phyloP scores from a whole-genome alignment of 441 rosid species.

The Erysimum cheiri region DNA sequence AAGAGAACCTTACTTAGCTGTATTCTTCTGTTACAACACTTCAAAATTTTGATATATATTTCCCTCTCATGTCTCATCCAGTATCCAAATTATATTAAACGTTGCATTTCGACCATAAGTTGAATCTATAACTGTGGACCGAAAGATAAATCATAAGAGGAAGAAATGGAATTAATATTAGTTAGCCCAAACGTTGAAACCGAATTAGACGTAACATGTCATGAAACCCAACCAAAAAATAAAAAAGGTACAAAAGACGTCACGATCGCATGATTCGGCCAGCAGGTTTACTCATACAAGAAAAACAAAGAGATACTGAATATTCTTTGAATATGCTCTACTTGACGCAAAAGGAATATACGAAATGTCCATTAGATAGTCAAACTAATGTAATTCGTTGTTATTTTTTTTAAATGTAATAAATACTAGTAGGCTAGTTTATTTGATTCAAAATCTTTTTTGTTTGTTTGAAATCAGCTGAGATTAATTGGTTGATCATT shows the following conservation, averaged over 20 bases:
- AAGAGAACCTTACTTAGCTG: neutral
- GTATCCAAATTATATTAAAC: neutral
- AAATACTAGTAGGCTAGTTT: too few species aligned
- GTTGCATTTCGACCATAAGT: neutral
- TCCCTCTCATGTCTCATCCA: neutral
- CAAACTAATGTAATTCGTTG: too few species aligned
- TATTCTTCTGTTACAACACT: conserved; percentile 24
- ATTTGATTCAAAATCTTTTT: too few species aligned
- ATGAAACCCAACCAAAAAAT: neutral
- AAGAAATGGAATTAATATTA: too few species aligned
- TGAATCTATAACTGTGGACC: neutral
- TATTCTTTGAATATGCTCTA: conserved; percentile 36
- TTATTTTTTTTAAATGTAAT: too few species aligned
- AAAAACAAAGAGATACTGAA: neutral
- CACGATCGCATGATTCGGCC: neutral
- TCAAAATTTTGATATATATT: neutral
- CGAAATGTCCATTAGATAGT: neutral
- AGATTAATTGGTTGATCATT: too few species aligned
- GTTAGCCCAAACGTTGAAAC: too few species aligned
- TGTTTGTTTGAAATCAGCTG: too few species aligned
- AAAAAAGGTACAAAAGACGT: neutral
- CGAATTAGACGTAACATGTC: neutral
- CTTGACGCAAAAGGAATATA: conserved; percentile 1
- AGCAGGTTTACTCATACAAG: neutral
- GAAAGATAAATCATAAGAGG: too few species aligned